These are phyloP conservation scores for Coemansia reversa DNA, from an alignment of 192 early-diverging fungal species.

Conservation along the genomic window DNA sequence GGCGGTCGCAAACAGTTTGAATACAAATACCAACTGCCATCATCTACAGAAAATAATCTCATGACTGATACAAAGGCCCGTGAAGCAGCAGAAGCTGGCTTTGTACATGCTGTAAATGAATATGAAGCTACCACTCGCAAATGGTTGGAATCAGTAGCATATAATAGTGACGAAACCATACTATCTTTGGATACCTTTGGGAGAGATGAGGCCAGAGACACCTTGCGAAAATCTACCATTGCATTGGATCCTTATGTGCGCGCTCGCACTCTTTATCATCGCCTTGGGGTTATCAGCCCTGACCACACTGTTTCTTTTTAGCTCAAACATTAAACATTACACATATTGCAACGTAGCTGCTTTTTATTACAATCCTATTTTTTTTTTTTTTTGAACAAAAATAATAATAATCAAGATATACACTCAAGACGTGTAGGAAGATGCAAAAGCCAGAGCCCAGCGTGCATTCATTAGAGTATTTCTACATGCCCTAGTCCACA, in stretches of 20 bases:
- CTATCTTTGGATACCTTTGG: conserved; percentile 1
- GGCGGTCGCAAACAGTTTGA: conserved; percentile 61
- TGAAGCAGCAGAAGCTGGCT: conserved; percentile 28
- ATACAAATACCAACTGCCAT: conserved; percentile 59
- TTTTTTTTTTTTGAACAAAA: neutral
- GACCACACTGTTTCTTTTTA: conserved; percentile 15
- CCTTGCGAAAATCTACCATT: conserved; percentile 37
- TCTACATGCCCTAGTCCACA: conserved; percentile 89
- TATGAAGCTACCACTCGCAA: conserved; percentile 52
- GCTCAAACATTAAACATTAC: neutral
- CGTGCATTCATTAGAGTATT: conserved; percentile 88
- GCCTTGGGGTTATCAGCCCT: conserved; percentile 30
- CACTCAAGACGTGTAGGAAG: conserved; percentile 23
- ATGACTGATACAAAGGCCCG: conserved; percentile 56
- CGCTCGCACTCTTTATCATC: conserved; percentile 53
- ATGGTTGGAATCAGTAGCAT: conserved; percentile 42
- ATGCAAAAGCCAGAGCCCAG: conserved; percentile 80
- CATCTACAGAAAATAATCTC: conserved; percentile 47
- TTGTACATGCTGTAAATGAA: conserved; percentile 28
- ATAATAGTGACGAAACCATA: neutral
- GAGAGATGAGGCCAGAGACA: conserved; percentile 26
- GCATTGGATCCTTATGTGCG: conserved; percentile 57
- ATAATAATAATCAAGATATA: neutral
- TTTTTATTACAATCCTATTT: neutral
- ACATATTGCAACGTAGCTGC: neutral